These are phyloP conservation scores for Obelidium mucronatum DNA, from an alignment of 192 early-diverging fungal genomes.

Conservation along the genomic window DNA sequence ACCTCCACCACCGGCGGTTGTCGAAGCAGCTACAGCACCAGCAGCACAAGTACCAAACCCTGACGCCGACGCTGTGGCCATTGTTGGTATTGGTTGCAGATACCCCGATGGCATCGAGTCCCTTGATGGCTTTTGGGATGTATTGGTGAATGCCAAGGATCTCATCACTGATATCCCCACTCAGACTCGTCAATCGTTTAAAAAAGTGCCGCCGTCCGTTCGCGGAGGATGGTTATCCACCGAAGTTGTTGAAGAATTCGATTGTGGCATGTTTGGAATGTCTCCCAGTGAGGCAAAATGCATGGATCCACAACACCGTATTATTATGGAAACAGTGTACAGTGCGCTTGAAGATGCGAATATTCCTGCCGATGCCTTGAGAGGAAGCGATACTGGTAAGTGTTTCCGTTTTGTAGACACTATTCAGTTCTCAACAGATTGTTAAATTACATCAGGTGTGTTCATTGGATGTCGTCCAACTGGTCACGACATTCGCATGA, in stretches of 20 bases:
- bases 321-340: slow-evolving; percentile 2
- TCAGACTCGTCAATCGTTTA: not conserved
- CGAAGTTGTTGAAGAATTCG: not conserved
- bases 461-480: not conserved
- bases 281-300: slow-evolving; percentile 16
- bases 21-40: too few relatives aligned
- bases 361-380: not conserved
- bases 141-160: not conserved
- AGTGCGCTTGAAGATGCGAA: slow-evolving; percentile 19
- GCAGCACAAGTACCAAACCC: too few relatives aligned
- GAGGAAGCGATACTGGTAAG: slow-evolving; percentile 4
- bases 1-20: too few relatives aligned
- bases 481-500: not conserved
- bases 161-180: not conserved
- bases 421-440: too few relatives aligned
- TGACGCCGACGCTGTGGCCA: slow-evolving; percentile 1
- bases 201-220: not conserved
- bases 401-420: too few relatives aligned
- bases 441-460: not conserved
- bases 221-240: slow-evolving; percentile 7
- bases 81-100: slow-evolving; percentile 8
- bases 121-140: slow-evolving; percentile 1
- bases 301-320: slow-evolving; percentile 21
- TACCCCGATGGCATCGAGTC: slow-evolving; percentile 13
- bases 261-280: slow-evolving; percentile 14